Conservation (phyloP, 768 basidiomycete genomes). For the Gymnopilus junonius region DNA sequence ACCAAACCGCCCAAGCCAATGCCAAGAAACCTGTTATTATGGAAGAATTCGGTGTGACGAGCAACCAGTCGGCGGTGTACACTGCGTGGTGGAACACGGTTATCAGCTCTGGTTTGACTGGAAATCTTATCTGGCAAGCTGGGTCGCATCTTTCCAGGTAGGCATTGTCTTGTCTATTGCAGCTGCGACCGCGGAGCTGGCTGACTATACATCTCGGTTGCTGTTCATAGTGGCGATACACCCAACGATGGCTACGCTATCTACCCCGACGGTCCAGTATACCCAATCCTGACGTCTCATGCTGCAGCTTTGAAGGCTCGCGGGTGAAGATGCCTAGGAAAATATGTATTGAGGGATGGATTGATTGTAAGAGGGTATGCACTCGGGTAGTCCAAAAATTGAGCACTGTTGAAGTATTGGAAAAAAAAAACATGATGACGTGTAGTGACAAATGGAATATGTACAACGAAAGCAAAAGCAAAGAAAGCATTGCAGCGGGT, state of each 20-base stretch:
- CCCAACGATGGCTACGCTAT: slow-evolving; percentile 59
- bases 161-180: neutral
- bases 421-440: too few relatives aligned
- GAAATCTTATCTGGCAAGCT: slow-evolving; percentile 61
- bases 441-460: neutral
- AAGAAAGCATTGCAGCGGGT: too few relatives aligned
- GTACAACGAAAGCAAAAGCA: too few relatives aligned
- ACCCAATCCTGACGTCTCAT: slow-evolving; percentile 43
- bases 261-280: slow-evolving; percentile 50
- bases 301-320: slow-evolving; percentile 46
- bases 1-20: slow-evolving; percentile 52
- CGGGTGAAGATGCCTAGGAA: slow-evolving; percentile 13
- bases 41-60: slow-evolving; percentile 69
- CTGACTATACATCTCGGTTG: neutral
- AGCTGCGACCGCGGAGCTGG: neutral
- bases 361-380: neutral
- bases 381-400: neutral
- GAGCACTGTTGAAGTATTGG: neutral
- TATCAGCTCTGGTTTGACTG: slow-evolving; percentile 57
- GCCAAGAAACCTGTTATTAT: slow-evolving; percentile 65
- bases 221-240: slow-evolving; percentile 43
- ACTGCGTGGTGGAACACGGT: slow-evolving; percentile 56
- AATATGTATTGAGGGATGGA: neutral
- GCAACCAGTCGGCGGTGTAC: slow-evolving; percentile 51
- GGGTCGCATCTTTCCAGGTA: slow-evolving; percentile 39